Conservation (phyloP, 208 protist genomes). For the Trypanosoma mega region DNA sequence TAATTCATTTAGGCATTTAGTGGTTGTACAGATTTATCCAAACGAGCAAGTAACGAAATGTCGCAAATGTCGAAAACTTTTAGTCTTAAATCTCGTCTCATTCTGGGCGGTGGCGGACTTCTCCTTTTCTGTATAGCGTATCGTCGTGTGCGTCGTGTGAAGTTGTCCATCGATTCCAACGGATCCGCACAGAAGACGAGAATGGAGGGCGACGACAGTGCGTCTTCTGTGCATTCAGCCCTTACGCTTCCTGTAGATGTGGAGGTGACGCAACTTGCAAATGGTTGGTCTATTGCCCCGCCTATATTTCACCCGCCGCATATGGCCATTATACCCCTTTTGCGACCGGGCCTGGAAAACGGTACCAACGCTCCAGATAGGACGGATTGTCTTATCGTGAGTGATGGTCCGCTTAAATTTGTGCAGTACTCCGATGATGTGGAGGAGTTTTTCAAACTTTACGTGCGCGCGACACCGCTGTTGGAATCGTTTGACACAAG, state of each 20-base stretch:
- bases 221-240: neutral
- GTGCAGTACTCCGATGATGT: neutral
- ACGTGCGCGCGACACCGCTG: constrained; percentile 15
- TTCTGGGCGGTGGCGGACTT: constrained; percentile 1
- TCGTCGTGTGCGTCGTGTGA: neutral
- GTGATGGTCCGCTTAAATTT: constrained; percentile 19
- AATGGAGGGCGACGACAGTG: neutral
- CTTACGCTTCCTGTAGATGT: constrained; percentile 31
- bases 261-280: constrained; percentile 24
- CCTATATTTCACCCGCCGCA: constrained; percentile 47
- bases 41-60: constrained; percentile 4
- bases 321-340: constrained; percentile 40
- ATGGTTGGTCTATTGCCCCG: constrained; percentile 39
- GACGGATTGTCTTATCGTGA: constrained; percentile 18
- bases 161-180: neutral
- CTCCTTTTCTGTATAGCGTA: constrained; percentile 1
- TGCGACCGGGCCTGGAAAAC: constrained; percentile 1
- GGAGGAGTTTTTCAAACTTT: constrained; percentile 15
- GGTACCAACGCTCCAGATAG: neutral
- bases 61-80: neutral
- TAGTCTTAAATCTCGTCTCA: neutral
- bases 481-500: neutral
- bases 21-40: too few species aligned
- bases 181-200: neutral
- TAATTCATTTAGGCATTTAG: too few species aligned